These are phyloP conservation scores for Gossypium herbaceum DNA, from an alignment of 345 rosid species.

Conservation along the genomic window DNA sequence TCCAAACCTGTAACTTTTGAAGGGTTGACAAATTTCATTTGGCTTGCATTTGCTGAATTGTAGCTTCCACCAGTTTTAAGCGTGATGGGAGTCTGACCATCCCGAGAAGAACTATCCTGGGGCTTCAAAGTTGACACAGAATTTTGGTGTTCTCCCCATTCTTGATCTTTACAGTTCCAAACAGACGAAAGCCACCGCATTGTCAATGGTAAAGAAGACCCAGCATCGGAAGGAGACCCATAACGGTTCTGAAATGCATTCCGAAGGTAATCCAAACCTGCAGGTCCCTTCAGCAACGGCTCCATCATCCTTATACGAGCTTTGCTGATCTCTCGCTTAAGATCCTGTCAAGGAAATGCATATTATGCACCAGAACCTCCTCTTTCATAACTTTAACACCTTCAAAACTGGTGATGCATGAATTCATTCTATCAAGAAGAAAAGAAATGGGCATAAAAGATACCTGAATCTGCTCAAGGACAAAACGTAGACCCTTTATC, in stretches of 20 bases:
- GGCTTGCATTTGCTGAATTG: slow-evolving; percentile 25
- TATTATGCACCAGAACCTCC: neutral
- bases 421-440: neutral
- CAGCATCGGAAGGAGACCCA: slow-evolving; percentile 54
- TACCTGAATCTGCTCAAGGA: slow-evolving; percentile 87
- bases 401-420: neutral
- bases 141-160: slow-evolving; percentile 71
- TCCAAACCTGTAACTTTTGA: slow-evolving; percentile 39
- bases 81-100: slow-evolving; percentile 40
- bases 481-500: slow-evolving; percentile 76
- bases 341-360: slow-evolving; percentile 37
- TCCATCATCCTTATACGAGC: slow-evolving; percentile 76
- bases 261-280: slow-evolving; percentile 69
- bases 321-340: slow-evolving; percentile 67
- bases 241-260: slow-evolving; percentile 54
- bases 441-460: neutral
- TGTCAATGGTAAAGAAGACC: slow-evolving; percentile 48
- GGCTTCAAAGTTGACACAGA: slow-evolving; percentile 40
- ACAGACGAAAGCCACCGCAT: slow-evolving; percentile 61
- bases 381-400: neutral
- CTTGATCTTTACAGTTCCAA: slow-evolving; percentile 42
- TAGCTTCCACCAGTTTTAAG: slow-evolving; percentile 82
- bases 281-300: slow-evolving; percentile 75
- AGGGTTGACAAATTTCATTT: slow-evolving; percentile 14
- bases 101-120: slow-evolving; percentile 42